A percentile compares a stretch with the other conserved stretches of the same genome.
Evolutionary conservation across 331 rosid genomes (phyloP).

Genomic region (Dryas integrifolia): DNA sequence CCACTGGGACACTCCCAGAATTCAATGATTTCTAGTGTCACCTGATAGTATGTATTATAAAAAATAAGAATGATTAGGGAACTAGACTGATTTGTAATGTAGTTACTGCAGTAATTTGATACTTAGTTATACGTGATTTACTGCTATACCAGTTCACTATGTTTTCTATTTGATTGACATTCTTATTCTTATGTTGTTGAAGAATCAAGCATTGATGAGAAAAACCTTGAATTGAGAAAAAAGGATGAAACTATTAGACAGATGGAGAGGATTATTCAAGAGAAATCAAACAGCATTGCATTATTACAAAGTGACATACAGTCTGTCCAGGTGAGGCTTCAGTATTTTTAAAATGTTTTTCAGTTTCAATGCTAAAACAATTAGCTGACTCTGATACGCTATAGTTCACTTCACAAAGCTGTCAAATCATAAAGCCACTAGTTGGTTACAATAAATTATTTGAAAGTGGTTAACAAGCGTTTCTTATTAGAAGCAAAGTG

Average conservation of each 20-base stretch:
- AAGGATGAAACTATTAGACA: conserved; percentile 32
- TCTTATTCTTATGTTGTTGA: conserved; percentile 17
- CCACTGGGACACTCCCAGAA: background rate
- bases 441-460: background rate
- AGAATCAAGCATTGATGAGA: conserved; percentile 39
- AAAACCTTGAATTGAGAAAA: conserved; percentile 25
- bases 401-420: background rate
- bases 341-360: background rate
- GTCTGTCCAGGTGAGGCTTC: conserved; percentile 36
- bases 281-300: conserved; percentile 29
- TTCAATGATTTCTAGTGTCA: background rate
- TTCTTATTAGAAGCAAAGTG: background rate
- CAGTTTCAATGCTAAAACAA: background rate
- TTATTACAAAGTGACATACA: conserved; percentile 27
- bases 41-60: background rate
- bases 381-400: background rate
- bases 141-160: background rate
- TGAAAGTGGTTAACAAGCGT: background rate
- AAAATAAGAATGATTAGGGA: background rate
- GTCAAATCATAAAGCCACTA: background rate
- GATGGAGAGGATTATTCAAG: conserved; percentile 38
- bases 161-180: background rate
- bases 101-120: background rate
- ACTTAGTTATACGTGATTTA: background rate
- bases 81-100: background rate